These are phyloP conservation scores for Populus pruinosa DNA, from an alignment of 345 rosid species.

Conservation along the genomic window DNA sequence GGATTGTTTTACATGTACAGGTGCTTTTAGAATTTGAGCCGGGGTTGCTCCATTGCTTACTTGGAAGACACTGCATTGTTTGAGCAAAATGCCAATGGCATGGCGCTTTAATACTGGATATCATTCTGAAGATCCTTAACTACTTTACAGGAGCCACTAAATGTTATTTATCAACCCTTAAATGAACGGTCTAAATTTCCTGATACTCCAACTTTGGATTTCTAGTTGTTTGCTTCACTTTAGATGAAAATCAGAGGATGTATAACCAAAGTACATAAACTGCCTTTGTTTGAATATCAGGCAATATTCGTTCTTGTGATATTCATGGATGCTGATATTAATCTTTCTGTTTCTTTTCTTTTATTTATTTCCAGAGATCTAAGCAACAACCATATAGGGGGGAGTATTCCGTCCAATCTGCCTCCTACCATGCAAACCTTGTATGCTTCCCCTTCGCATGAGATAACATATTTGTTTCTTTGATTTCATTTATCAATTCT, in stretches of 20 bases:
- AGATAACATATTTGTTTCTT: not conserved
- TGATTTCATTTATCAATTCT: not conserved
- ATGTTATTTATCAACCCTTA: not conserved
- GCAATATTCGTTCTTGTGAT: not conserved
- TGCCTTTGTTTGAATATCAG: not conserved
- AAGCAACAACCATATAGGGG: conserved; percentile 89
- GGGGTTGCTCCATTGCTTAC: not conserved
- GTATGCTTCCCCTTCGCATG: conserved; percentile 35
- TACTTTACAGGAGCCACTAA: not conserved
- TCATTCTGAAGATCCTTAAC: not conserved
- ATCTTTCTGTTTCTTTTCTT: not conserved
- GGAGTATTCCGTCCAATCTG: conserved; percentile 74
- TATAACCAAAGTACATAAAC: not conserved
- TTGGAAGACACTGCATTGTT: not conserved
- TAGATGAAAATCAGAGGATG: not conserved
- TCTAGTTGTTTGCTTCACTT: not conserved
- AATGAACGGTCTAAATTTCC: not conserved
- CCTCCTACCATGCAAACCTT: conserved; percentile 67
- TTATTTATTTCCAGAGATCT: conserved; percentile 58
- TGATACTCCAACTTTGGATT: not conserved
- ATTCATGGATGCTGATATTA: conserved; percentile 1
- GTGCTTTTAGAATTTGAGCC: not conserved
- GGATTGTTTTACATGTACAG: not conserved
- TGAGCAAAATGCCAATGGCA: not conserved
- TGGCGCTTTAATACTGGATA: not conserved